These are phyloP conservation scores for Metschnikowia anglica DNA, from an alignment of 805 yeast genomes.

Conservation along the genomic window DNA sequence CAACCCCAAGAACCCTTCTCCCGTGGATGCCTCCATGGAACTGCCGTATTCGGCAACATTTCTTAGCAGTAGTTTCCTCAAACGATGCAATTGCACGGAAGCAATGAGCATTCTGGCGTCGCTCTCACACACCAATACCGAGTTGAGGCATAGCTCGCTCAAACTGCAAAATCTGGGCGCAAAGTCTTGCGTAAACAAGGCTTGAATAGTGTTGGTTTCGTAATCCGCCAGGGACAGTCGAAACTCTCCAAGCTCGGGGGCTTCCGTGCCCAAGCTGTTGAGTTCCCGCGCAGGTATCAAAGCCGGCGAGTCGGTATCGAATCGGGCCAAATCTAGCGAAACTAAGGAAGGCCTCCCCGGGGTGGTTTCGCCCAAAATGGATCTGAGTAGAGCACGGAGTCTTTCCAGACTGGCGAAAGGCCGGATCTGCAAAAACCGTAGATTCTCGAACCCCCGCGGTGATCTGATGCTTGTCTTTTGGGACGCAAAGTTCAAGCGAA, in stretches of 20 bases:
- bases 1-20: conserved; percentile 21
- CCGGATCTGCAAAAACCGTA: conserved; percentile 33
- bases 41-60: conserved; percentile 35
- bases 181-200: background rate
- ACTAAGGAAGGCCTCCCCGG: too few relatives aligned
- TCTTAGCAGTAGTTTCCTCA: conserved; percentile 31
- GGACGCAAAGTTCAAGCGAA: background rate
- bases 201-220: conserved; percentile 5
- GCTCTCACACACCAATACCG: conserved; percentile 23
- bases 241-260: background rate
- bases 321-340: conserved; percentile 24
- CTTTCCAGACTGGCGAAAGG: conserved; percentile 33
- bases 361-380: conserved; percentile 11
- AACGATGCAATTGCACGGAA: conserved; percentile 21
- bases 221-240: background rate
- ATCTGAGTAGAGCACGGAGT: conserved; percentile 22
- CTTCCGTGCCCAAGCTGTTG: background rate
- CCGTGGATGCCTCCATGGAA: conserved; percentile 5
- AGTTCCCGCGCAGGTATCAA: background rate
- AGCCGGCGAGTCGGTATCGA: conserved; percentile 10
- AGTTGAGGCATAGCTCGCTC: conserved; percentile 24
- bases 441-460: background rate
- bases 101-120: conserved; percentile 24
- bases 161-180: conserved; percentile 18
- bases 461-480: background rate